These are phyloP conservation scores for Saksenaea oblongispora DNA, from an alignment of 371 early-diverging fungal species.

Conservation along the genomic window DNA sequence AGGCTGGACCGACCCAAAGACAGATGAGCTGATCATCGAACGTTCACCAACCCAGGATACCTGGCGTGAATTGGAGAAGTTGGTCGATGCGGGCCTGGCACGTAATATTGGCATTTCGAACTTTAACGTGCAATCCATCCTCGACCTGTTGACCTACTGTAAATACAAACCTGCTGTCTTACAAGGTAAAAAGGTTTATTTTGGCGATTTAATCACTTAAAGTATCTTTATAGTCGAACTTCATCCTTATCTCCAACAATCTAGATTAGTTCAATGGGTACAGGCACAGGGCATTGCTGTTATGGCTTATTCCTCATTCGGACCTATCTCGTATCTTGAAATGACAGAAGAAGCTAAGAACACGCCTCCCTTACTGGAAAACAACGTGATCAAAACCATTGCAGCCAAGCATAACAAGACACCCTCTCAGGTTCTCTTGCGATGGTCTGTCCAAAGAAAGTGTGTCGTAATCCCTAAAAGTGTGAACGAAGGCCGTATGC, in stretches of 20 bases:
- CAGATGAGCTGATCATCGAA: constrained; percentile 14
- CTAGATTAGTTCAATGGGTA: constrained; percentile 38
- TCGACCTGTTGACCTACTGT: constrained; percentile 38
- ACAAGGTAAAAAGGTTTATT: constrained; percentile 18
- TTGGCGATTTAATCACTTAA: neutral
- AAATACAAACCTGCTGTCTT: constrained; percentile 30
- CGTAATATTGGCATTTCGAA: constrained; percentile 67
- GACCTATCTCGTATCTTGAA: constrained; percentile 43
- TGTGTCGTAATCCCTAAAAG: constrained; percentile 70
- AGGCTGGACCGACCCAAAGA: constrained; percentile 18
- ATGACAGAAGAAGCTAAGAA: constrained; percentile 17
- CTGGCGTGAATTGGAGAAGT: constrained; percentile 36
- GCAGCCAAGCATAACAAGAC: constrained; percentile 39
- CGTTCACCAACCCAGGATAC: constrained; percentile 27
- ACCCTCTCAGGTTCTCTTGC: constrained; percentile 49
- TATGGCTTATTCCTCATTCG: constrained; percentile 54
- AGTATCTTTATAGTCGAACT: constrained; percentile 57
- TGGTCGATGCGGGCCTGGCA: constrained; percentile 26
- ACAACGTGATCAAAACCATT: constrained; percentile 38
- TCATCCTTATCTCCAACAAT: constrained; percentile 68
- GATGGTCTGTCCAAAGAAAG: constrained; percentile 58
- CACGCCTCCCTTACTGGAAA: constrained; percentile 25
- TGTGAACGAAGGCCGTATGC: constrained; percentile 46
- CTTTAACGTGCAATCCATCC: constrained; percentile 39
- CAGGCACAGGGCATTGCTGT: constrained; percentile 46